phyloP scores from a whole-genome alignment of 164 flowering plant genomes.

The Cinnamomum micranthum region DNA sequence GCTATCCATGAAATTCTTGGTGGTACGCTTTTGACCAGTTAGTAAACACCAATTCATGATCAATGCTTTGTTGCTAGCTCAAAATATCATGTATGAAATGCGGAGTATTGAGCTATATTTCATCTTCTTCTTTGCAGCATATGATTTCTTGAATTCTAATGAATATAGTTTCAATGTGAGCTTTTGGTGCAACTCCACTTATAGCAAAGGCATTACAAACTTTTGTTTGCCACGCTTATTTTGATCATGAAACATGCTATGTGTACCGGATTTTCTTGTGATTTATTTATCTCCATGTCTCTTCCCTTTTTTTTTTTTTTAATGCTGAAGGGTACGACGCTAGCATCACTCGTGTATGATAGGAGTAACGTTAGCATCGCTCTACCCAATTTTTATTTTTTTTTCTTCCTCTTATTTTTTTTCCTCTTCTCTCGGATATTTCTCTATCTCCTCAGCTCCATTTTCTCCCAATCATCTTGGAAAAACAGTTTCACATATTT shows the following conservation, averaged over 20 bases:
- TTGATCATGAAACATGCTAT: slow-evolving; percentile 71
- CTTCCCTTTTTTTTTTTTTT: too few species aligned
- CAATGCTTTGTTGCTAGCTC: not conserved
- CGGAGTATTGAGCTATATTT: not conserved
- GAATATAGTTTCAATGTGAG: slow-evolving; percentile 44
- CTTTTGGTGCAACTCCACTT: slow-evolving; percentile 77
- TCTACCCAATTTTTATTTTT: too few species aligned
- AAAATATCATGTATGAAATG: not conserved
- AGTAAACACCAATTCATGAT: too few species aligned
- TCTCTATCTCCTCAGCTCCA: too few species aligned
- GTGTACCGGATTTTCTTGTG: not conserved
- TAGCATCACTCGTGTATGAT: too few species aligned
- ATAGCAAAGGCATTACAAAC: slow-evolving; percentile 24
- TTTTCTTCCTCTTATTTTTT: too few species aligned
- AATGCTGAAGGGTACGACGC: too few species aligned
- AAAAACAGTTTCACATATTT: too few species aligned
- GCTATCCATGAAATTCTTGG: slow-evolving; percentile 3
- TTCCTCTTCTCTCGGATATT: too few species aligned
- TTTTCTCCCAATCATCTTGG: too few species aligned
- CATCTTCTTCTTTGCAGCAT: slow-evolving; percentile 38
- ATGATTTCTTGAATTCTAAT: slow-evolving; percentile 51
- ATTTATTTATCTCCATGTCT: not conserved
- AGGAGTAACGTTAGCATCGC: too few species aligned
- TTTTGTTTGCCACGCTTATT: slow-evolving; percentile 42
- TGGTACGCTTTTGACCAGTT: not conserved